A percentile compares a stretch with the other conserved stretches of the same genome.
Evolutionary conservation across 306 rosid genomes (phyloP).

Genomic region (Coriaria nepalensis): DNA sequence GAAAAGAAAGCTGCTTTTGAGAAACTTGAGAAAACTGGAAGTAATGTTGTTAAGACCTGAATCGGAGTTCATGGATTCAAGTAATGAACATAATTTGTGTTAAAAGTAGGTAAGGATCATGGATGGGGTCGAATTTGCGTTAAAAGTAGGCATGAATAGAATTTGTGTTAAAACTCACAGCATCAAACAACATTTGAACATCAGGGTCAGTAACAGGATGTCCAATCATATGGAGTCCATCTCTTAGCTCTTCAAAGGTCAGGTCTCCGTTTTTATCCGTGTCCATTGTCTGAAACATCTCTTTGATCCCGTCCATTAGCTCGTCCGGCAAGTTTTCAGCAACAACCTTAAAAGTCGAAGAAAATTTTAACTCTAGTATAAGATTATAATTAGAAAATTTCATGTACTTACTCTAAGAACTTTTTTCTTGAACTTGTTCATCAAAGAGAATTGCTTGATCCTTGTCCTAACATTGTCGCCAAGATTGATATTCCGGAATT

Average conservation of each 20-base stretch:
- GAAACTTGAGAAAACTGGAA: no score
- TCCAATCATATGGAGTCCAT: conserved; percentile 60
- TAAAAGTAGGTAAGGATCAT: neutral
- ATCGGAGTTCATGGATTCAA: no score
- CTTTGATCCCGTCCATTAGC: conserved; percentile 46
- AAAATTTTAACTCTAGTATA: neutral
- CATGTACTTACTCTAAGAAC: conserved; percentile 68
- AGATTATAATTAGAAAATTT: neutral
- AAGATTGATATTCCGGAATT: conserved; percentile 39
- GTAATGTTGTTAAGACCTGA: no score
- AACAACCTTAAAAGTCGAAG: conserved; percentile 50
- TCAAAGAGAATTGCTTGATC: conserved; percentile 82
- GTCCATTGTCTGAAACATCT: conserved; percentile 74
- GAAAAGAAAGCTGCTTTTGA: no score
- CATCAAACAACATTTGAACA: conserved; percentile 61
- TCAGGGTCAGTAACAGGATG: conserved; percentile 61
- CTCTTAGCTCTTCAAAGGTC: conserved; percentile 72
- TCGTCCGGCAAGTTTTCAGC: conserved; percentile 74
- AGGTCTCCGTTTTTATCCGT: conserved; percentile 65
- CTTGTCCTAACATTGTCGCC: conserved; percentile 73
- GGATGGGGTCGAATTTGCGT: neutral
- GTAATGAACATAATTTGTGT: neutral
- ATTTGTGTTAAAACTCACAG: conserved; percentile 37
- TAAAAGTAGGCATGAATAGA: neutral
- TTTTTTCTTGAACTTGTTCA: conserved; percentile 87